Evolutionary conservation across 2,329 filamentous ascomycete species (phyloP), one percentile per base, ranked within the genome.

Genomic region (Hortaea werneckii): DNA sequence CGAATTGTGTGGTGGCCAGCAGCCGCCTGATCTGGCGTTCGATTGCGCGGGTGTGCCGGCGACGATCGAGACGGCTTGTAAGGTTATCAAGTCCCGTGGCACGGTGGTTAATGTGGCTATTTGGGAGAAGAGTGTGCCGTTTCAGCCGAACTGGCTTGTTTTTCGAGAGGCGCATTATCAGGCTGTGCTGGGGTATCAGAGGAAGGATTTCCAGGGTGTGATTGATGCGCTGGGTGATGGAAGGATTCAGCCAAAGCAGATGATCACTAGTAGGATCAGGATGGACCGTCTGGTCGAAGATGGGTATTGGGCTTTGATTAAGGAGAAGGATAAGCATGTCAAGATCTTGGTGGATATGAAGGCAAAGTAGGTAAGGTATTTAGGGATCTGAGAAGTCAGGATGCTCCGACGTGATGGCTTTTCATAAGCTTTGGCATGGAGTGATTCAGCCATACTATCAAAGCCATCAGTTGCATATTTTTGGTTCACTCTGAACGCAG

Each of bases 61-160:
- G 29, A 54, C 51, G 1, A 28, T 63, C 13, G 57, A 62, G 11
- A 65, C 67, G 49, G 53, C 77, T 63, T 53, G 76, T 71, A 60
- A 68, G 13, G 68, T 73, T 0, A 72, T 79, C 2, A 67, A 71
- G 41, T 67, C 70, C 0, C 67, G 74, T 32, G 80, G 79, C 0
- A 76, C 75, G 0, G 68, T 83, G 0, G 71, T 83, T 2, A 83
- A 83, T 50, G 71, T 83, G n/a, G 77, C 79, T 0, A 76, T 83
- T 3, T 82, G 77, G 77, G 77, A 80, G 55, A 76, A 71, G 44
- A 65, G 51, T 38, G 68, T 78, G 4, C 67, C 69, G 0, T 72
- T 81, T 43, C 65, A 74, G 29, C 71, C 75, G 1, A 79, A 78
- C 51, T 68, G 72, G 53, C 53, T 79, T 29, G 68, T 78, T 4